Evolutionary conservation across 352 stramenopile species (phyloP), one percentile per base, ranked within the genome.

Genomic region (Globisporangium recalcitrans): DNA sequence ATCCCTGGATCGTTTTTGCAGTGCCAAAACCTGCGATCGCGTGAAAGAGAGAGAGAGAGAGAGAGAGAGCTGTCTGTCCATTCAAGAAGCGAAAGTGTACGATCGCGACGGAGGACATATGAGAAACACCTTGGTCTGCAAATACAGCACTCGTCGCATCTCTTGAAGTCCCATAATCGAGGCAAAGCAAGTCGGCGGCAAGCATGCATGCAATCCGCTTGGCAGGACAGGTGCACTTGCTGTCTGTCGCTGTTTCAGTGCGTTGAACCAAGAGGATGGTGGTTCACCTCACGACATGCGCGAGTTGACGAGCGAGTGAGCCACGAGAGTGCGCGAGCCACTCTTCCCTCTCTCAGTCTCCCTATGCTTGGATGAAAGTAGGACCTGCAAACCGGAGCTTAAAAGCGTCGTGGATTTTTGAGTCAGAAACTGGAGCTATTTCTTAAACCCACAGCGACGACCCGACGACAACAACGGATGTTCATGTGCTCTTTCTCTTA

Each of bases 281-380:
- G 47, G 47, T 24, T 10, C 29, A 19, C 29, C 51, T 44, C 19
- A 10, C 19, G 29, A 10, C 5, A 32, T 31, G 19, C 27, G 14
- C 51, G 16, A 56, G 26, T n/a, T 26, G 51, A 21, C 29, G 32
- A 59, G 53, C 19, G 32, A 42, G 52, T 46, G 27, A 5, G 27
- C 27, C 5, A 14, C 19, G 5, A 7, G 13, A 8, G 36, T 14
- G 19, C 16, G 34, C 10, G 27, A 21, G 44, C 32, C 32, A 49
- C 34, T 59, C 53, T 59, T 49, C 53, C 24, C 53, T 11, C 34
- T 32, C 52, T 31, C 49, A 3, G 24, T 42, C 52, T 47, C 53
- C 24, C 53, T 59, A 59, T 59, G 34, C 53, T 59, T 34, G 53
- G 32, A 36, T 46, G 53, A 48, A 24, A 21, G 32, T 56, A 56